phyloP scores from a whole-genome alignment of 164 flowering plant species.

The Akebia trifoliata region DNA sequence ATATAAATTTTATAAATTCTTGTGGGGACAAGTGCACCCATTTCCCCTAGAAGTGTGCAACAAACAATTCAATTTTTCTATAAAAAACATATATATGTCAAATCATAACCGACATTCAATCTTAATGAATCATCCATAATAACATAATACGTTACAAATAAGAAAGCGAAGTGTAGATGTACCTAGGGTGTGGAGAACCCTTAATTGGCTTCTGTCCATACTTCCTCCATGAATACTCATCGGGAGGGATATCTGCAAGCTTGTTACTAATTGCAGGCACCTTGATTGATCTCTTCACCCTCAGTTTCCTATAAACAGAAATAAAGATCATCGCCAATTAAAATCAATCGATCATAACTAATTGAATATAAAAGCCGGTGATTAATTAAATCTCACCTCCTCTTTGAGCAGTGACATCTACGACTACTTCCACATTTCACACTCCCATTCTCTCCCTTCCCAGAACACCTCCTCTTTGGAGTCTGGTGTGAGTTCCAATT shows the following conservation, averaged over 20 bases:
- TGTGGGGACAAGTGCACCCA: no score
- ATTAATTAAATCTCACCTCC: conserved; percentile 67
- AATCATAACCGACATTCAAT: no score
- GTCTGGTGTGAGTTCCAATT: conserved; percentile 54
- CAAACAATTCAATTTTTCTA: no score
- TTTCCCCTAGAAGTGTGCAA: no score
- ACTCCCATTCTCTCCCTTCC: conserved; percentile 78
- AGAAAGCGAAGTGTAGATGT: conserved; percentile 8
- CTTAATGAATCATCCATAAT: no score
- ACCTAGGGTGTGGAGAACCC: conserved; percentile 99
- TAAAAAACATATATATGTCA: no score
- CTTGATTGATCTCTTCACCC: conserved; percentile 89
- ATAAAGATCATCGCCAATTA: neutral
- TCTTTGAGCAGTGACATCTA: conserved; percentile 97
- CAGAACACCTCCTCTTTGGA: conserved; percentile 72
- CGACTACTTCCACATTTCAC: conserved; percentile 81
- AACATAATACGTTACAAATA: neutral
- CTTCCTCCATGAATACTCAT: conserved; percentile 96
- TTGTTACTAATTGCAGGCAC: conserved; percentile 98
- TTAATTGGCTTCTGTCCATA: conserved; percentile 98
- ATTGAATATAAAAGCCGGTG: no score
- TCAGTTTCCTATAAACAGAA: conserved; percentile 55
- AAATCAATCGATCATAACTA: no score
- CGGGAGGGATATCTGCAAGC: conserved; percentile 96
- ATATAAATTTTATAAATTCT: no score